Percentiles rank a stretch among this genome's conserved stretches.
phyloP scores from a whole-genome alignment of 2,329 filamentous ascomycete species.

The Pestalotiopsis sp. region DNA sequence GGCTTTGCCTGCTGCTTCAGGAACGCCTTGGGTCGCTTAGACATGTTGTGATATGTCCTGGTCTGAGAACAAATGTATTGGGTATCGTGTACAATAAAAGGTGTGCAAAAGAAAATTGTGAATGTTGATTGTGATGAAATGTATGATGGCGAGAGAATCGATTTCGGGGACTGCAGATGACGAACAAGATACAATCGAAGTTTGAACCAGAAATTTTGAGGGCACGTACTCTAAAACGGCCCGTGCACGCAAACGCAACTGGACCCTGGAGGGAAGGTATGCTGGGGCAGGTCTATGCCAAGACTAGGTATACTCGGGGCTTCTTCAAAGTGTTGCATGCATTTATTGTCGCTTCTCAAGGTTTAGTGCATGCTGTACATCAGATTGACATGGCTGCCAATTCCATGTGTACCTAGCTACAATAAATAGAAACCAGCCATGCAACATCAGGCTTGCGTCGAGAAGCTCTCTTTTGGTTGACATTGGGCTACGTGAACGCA shows the following conservation, averaged over 20 bases:
- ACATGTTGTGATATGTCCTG: not conserved
- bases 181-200: not conserved
- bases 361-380: too few relatives aligned
- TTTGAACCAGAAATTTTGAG: not conserved
- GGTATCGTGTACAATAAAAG: not conserved
- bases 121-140: not conserved
- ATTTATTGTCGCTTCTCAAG: too few relatives aligned
- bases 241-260: not conserved
- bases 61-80: not conserved
- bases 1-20: slow-evolving; percentile 21
- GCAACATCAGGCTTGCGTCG: too few relatives aligned
- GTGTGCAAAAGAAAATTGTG: not conserved
- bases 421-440: too few relatives aligned
- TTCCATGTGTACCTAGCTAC: too few relatives aligned
- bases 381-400: too few relatives aligned
- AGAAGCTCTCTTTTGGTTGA: too few relatives aligned
- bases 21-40: slow-evolving; percentile 19
- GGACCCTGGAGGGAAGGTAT: not conserved
- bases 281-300: not conserved
- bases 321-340: too few relatives aligned
- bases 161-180: not conserved
- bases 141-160: not conserved
- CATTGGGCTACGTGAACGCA: too few relatives aligned
- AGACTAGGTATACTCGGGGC: not conserved
- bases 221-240: not conserved